Base-by-base conservation (phyloP, 371 early-diverging fungal species). In the Blakeslea trispora region DNA sequence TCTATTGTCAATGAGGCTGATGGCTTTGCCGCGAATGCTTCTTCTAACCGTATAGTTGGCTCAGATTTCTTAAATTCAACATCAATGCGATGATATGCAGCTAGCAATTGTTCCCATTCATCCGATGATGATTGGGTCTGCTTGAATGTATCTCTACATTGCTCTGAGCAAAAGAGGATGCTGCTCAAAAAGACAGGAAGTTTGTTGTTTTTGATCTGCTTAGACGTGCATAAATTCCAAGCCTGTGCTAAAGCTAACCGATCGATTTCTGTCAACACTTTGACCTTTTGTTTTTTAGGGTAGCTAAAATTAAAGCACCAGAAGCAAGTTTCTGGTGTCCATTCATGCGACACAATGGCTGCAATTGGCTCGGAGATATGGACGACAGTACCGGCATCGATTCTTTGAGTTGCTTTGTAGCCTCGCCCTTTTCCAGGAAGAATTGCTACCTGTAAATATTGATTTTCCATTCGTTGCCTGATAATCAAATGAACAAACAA, bases 391-490 rank as follows among this genome's bases (percentile, higher is more conserved):
- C 72, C 74, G 28, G 63, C 59, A 17, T 63, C 49, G 15, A 77
- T 70, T 22, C 18, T 45, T 19, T 45, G 46, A 9, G 47, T 64
- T 1, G 74, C 72, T 43, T 55, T 49, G 50, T 59, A 74, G 1
- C 63, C 74, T 55, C 77, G 60, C 1, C 77, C 74, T 63, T 70
- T 74, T 23, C 68, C 62, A 1, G 70, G 66, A n/a, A 77, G 50
- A 22, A 51, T 11, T n/a, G 50, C 28, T 9, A 63, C 45, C 47
- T 63, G 45, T 1, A 46, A 40, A 17, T 23, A 50, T 23, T 49
- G 28, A 44, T 39, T 51, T 32, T 24, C 28, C 17, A 22, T 34
- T 45, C 23, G 2, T 35, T 35, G 17, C 2, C n/a, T n/a, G n/a
- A n/a, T n/a, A n/a, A n/a, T n/a, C n/a, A n/a, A n/a, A n/a, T 40